Conservation (phyloP, 2,329 filamentous ascomycete species). For the Sporothrix luriei region DNA sequence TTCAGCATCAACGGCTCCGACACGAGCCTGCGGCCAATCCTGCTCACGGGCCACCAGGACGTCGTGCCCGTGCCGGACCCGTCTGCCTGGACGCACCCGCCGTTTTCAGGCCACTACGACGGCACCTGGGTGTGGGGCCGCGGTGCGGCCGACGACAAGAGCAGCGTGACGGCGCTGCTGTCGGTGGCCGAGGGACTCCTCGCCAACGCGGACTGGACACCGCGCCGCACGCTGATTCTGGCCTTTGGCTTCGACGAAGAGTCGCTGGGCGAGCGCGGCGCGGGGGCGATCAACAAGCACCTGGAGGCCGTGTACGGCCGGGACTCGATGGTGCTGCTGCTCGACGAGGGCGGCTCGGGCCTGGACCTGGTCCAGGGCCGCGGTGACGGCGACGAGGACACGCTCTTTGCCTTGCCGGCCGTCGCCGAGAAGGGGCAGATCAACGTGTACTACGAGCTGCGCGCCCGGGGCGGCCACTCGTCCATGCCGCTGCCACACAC, state of each 20-base stretch:
- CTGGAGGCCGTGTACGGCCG: slow-evolving; percentile 56
- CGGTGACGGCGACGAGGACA: slow-evolving; percentile 25
- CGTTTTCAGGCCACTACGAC: slow-evolving; percentile 61
- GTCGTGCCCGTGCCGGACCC: slow-evolving; percentile 61
- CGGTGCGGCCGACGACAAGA: slow-evolving; percentile 64
- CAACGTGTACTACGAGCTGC: slow-evolving; percentile 60
- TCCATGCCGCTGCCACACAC: slow-evolving; percentile 59
- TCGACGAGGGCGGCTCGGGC: slow-evolving; percentile 61
- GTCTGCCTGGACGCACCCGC: slow-evolving; percentile 62
- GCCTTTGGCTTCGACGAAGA: slow-evolving; percentile 68
- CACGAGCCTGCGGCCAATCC: slow-evolving; percentile 53
- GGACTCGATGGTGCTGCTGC: slow-evolving; percentile 57
- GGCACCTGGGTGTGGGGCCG: slow-evolving; percentile 64
- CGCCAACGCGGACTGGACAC: slow-evolving; percentile 50
- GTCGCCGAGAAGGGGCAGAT: slow-evolving; percentile 64
- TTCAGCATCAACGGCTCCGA: slow-evolving; percentile 61
- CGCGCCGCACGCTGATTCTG: slow-evolving; percentile 58
- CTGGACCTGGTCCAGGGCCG: slow-evolving; percentile 46
- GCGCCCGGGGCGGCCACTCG: slow-evolving; percentile 61
- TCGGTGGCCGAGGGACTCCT: slow-evolving; percentile 60
- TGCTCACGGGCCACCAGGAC: slow-evolving; percentile 67
- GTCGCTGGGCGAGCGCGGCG: slow-evolving; percentile 56
- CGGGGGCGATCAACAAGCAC: slow-evolving; percentile 49
- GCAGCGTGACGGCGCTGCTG: slow-evolving; percentile 59
- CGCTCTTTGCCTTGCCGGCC: slow-evolving; percentile 57